Evolutionary conservation across 2,329 filamentous ascomycete species (phyloP).

Genomic region (Stenocarpella maydis): DNA sequence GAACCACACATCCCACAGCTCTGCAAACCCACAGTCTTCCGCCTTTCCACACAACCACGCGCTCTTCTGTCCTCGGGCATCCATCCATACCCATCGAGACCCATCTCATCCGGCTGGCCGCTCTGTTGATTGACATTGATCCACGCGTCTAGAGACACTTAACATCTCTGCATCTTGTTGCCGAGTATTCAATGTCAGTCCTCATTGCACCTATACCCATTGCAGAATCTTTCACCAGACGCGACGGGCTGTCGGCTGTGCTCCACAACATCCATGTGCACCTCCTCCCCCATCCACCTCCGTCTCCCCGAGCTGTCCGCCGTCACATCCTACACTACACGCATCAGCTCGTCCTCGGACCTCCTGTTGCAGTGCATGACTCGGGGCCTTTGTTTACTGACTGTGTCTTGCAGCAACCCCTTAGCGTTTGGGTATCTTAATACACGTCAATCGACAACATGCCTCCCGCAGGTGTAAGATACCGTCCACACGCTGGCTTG

Average conservation of each 20-base stretch:
- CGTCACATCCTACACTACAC: slow-evolving; percentile 20
- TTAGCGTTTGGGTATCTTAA: slow-evolving; percentile 32
- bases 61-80: slow-evolving; percentile 15
- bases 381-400: slow-evolving; percentile 14
- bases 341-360: background rate
- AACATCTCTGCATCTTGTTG: slow-evolving; percentile 30
- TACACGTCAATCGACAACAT: slow-evolving; percentile 33
- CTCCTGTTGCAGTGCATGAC: slow-evolving; percentile 25
- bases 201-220: background rate
- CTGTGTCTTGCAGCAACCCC: slow-evolving; percentile 25
- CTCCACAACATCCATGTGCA: slow-evolving; percentile 30
- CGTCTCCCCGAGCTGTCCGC: slow-evolving; percentile 25
- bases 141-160: slow-evolving; percentile 32
- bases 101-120: slow-evolving; percentile 17
- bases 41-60: slow-evolving; percentile 15
- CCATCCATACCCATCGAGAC: slow-evolving; percentile 17
- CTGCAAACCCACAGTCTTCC: slow-evolving; percentile 5
- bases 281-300: slow-evolving; percentile 10
- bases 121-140: slow-evolving; percentile 22
- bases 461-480: slow-evolving; percentile 48
- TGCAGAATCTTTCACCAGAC: slow-evolving; percentile 34
- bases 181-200: slow-evolving; percentile 33
- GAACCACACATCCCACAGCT: slow-evolving; percentile 13
- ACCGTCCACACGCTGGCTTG: slow-evolving; percentile 22
- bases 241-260: slow-evolving; percentile 26